These are phyloP conservation scores for Candolleomyces eurysporus DNA, from an alignment of 768 basidiomycete species.

Conservation along the genomic window DNA sequence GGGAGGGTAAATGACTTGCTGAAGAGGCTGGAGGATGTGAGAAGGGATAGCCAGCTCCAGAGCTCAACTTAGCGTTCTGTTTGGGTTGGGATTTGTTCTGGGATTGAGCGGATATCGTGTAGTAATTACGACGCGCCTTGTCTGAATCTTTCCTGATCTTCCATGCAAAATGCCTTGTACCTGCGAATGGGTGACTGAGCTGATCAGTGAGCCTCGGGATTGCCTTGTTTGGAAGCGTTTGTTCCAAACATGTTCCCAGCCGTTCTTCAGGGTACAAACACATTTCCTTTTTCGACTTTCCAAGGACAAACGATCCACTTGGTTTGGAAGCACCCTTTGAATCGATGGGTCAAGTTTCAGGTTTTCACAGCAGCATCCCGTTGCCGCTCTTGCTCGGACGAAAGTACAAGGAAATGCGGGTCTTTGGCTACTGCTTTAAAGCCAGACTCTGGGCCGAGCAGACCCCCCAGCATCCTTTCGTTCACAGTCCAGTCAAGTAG, in stretches of 20 bases:
- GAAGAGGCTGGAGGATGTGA: slow-evolving; percentile 41
- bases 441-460: neutral
- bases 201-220: neutral
- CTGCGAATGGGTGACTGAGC: neutral
- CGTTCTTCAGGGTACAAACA: neutral
- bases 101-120: too few species aligned
- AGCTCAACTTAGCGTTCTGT: neutral
- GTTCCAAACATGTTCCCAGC: neutral
- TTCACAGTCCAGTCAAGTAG: neutral
- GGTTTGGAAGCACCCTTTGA: neutral
- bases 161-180: neutral
- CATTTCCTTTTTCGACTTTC: neutral
- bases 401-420: neutral
- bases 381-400: neutral
- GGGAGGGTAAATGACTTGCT: slow-evolving; percentile 40
- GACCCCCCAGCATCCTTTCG: neutral
- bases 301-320: neutral
- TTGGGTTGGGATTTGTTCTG: neutral
- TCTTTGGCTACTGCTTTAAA: neutral
- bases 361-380: too few species aligned
- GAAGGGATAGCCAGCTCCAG: slow-evolving; percentile 13
- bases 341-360: too few species aligned
- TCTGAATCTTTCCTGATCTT: neutral
- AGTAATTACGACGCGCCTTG: too few species aligned
- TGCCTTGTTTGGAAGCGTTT: neutral